Evolutionary conservation across 2,329 filamentous ascomycete species (phyloP).

Genomic region (Exophiala sideris): DNA sequence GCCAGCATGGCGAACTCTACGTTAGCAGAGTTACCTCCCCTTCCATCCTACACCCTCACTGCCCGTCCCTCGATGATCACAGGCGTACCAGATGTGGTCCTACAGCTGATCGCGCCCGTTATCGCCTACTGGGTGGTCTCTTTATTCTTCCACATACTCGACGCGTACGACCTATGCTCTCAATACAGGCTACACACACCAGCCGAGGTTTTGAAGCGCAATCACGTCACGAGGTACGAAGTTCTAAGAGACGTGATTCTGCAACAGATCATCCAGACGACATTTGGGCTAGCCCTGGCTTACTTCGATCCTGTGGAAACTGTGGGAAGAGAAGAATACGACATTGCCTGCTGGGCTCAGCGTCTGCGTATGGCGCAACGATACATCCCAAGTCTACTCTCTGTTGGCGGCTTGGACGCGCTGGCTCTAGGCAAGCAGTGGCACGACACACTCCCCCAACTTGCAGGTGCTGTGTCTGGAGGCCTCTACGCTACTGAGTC

Average conservation of each 20-base stretch:
- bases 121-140: conserved; percentile 86
- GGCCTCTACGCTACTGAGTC: conserved; percentile 72
- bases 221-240: conserved; percentile 79
- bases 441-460: conserved; percentile 64
- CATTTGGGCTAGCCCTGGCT: conserved; percentile 64
- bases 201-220: conserved; percentile 81
- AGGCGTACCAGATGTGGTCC: conserved; percentile 75
- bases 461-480: conserved; percentile 73
- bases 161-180: conserved; percentile 79
- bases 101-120: conserved; percentile 73
- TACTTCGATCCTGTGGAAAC: conserved; percentile 71
- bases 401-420: conserved; percentile 72
- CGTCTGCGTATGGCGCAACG: conserved; percentile 75
- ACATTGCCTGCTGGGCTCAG: conserved; percentile 85
- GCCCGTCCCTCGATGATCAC: conserved; percentile 69
- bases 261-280: conserved; percentile 85
- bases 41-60: conserved; percentile 74
- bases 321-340: conserved; percentile 75
- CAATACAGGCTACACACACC: conserved; percentile 94
- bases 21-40: conserved; percentile 65
- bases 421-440: conserved; percentile 71
- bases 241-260: conserved; percentile 87
- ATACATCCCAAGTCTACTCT: conserved; percentile 69
- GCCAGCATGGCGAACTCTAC: conserved; percentile 23
- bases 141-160: conserved; percentile 80